phyloP scores from a whole-genome alignment of 495 filamentous ascomycete genomes.

The Extremus antarcticus region DNA sequence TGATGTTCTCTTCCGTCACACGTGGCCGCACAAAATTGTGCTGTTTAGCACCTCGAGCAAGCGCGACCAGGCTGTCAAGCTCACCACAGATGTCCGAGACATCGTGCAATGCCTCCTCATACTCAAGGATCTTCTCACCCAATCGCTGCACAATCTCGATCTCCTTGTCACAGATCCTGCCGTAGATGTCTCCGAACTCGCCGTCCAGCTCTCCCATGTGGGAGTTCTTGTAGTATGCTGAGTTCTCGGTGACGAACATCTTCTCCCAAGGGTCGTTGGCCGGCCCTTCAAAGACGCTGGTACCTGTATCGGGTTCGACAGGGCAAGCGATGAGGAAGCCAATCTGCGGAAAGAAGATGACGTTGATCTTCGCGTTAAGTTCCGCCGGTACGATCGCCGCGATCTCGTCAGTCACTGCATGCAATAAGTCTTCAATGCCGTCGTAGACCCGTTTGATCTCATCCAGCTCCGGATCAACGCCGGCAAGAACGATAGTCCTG shows the following conservation, averaged over 20 bases:
- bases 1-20: slow-evolving; percentile 60
- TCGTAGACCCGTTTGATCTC: slow-evolving; percentile 65
- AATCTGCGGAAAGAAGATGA: slow-evolving; percentile 81
- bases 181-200: slow-evolving; percentile 75
- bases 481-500: slow-evolving; percentile 59
- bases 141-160: slow-evolving; percentile 81
- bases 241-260: slow-evolving; percentile 61
- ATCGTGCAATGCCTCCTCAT: slow-evolving; percentile 52
- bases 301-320: slow-evolving; percentile 48
- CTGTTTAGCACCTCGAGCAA: slow-evolving; percentile 65
- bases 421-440: slow-evolving; percentile 63
- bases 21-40: slow-evolving; percentile 62
- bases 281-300: slow-evolving; percentile 54
- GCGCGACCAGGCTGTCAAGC: slow-evolving; percentile 63
- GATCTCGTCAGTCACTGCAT: slow-evolving; percentile 51
- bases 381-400: slow-evolving; percentile 49
- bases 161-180: slow-evolving; percentile 75
- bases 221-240: slow-evolving; percentile 78
- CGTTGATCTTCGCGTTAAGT: slow-evolving; percentile 55
- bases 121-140: slow-evolving; percentile 57
- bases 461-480: slow-evolving; percentile 69
- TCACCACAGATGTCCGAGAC: slow-evolving; percentile 75
- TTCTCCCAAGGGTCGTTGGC: slow-evolving; percentile 57
- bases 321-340: slow-evolving; percentile 78
- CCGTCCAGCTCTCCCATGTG: slow-evolving; percentile 77